phyloP scores from a whole-genome alignment of 2,329 filamentous ascomycete genomes.

The Monilinia fructicola region DNA sequence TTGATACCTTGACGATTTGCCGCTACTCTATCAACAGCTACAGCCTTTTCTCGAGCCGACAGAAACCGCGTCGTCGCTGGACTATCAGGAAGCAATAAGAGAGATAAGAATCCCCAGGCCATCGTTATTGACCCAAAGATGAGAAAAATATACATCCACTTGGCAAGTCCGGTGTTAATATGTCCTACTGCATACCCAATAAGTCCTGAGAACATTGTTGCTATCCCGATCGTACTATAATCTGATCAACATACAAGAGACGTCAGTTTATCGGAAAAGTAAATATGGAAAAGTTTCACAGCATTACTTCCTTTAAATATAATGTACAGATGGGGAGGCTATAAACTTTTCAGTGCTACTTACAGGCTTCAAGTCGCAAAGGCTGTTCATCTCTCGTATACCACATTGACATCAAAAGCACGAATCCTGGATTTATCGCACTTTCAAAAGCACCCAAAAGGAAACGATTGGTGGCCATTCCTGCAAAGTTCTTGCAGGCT shows the following conservation, averaged over 20 bases:
- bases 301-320: conserved; percentile 39
- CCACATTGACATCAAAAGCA: conserved; percentile 41
- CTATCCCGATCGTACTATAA: conserved; percentile 42
- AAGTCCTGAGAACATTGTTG: conserved; percentile 39
- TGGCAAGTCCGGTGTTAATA: conserved; percentile 4
- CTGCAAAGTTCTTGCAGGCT: conserved; percentile 37
- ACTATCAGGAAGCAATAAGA: conserved; percentile 49
- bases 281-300: conserved; percentile 25
- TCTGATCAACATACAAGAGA: conserved; percentile 27
- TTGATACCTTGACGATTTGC: conserved; percentile 24
- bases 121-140: conserved; percentile 31
- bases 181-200: conserved; percentile 34
- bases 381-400: conserved; percentile 28
- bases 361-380: conserved; percentile 19
- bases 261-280: background rate
- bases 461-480: conserved; percentile 33
- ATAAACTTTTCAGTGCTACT: conserved; percentile 34
- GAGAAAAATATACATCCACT: conserved; percentile 26
- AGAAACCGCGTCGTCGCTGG: conserved; percentile 44
- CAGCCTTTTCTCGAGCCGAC: background rate
- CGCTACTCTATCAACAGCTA: conserved; percentile 2
- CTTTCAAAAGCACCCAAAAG: conserved; percentile 37
- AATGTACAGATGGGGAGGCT: conserved; percentile 37
- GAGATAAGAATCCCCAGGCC: conserved; percentile 42
- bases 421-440: conserved; percentile 39